A percentile compares a stretch with the other conserved stretches of the same genome.
Conservation (phyloP, 495 filamentous ascomycete species). For the Hypoxylon intermedium region DNA sequence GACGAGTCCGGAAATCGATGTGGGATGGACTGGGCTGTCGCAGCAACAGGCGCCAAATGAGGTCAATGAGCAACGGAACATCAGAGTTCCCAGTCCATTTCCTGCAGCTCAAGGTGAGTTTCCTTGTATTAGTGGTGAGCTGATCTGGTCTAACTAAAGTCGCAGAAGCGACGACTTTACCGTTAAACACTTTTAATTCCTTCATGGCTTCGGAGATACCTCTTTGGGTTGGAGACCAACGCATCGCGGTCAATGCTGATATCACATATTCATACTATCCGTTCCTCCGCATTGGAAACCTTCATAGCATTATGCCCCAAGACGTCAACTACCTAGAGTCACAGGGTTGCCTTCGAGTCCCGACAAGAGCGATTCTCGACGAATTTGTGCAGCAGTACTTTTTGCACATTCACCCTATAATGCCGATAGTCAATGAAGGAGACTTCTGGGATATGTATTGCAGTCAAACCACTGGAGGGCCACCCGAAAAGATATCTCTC, state of each 20-base stretch:
- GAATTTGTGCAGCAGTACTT: constrained; percentile 59
- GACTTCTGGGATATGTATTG: constrained; percentile 57
- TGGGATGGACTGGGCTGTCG: constrained; percentile 10
- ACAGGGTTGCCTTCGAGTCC: constrained; percentile 54
- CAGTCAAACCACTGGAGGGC: constrained; percentile 4
- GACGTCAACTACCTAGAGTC: constrained; percentile 54
- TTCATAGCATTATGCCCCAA: constrained; percentile 49
- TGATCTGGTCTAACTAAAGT: constrained; percentile 1
- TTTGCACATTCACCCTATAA: constrained; percentile 53
- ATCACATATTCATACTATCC: constrained; percentile 46
- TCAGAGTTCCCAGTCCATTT: constrained; percentile 20
- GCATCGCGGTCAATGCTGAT: constrained; percentile 40
- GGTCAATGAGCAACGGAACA: constrained; percentile 17
- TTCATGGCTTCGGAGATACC: no score
- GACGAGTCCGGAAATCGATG: constrained; percentile 8
- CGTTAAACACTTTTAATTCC: constrained; percentile 28
- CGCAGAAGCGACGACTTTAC: constrained; percentile 27
- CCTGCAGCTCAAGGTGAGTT: constrained; percentile 23
- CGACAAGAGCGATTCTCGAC: constrained; percentile 46
- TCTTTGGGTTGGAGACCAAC: background rate
- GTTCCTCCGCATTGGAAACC: constrained; percentile 47
- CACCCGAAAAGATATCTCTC: constrained; percentile 47
- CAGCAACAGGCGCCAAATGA: constrained; percentile 1
- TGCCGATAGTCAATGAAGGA: constrained; percentile 57
- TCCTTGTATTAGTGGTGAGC: background rate